phyloP scores from a whole-genome alignment of 73 alveolate genomes.

The Paramecium tetraurelia region DNA sequence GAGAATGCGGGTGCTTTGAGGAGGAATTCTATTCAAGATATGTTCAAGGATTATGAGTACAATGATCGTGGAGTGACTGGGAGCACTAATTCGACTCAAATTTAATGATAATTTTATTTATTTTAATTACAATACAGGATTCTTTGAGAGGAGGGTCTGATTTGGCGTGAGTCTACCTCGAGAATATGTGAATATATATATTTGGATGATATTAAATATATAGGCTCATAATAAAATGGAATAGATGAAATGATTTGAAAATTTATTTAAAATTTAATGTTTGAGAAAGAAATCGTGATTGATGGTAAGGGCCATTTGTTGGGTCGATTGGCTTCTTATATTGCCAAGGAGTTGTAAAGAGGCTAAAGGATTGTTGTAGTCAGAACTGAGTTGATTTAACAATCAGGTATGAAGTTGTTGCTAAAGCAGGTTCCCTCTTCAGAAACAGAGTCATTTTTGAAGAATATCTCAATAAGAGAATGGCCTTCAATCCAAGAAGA shows the following conservation, averaged over 20 bases:
- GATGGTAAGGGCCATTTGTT: slow-evolving; percentile 99
- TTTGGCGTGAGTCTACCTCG: background rate
- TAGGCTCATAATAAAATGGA: background rate
- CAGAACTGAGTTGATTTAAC: slow-evolving; percentile 84
- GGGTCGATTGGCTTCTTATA: slow-evolving; percentile 97
- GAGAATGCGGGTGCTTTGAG: background rate
- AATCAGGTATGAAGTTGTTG: slow-evolving; percentile 62
- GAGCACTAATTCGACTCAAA: background rate
- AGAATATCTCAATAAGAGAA: slow-evolving; percentile 91
- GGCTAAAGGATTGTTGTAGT: slow-evolving; percentile 95
- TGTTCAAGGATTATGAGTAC: background rate
- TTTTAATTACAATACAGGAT: background rate
- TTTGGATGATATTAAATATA: background rate
- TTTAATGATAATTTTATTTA: background rate
- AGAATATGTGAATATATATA: background rate
- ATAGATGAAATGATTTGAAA: slow-evolving; percentile 28
- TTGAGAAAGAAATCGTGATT: slow-evolving; percentile 91
- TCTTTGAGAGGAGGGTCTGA: background rate
- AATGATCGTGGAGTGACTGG: background rate
- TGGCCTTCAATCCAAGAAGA: slow-evolving; percentile 95
- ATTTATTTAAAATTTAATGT: slow-evolving; percentile 70
- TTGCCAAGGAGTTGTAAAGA: slow-evolving; percentile 94
- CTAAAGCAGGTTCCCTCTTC: slow-evolving; percentile 50
- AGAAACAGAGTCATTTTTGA: slow-evolving; percentile 64
- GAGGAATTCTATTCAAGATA: background rate